Evolutionary conservation across 1,139 yeast species (phyloP).

Genomic region (Diutina neorugosa): DNA sequence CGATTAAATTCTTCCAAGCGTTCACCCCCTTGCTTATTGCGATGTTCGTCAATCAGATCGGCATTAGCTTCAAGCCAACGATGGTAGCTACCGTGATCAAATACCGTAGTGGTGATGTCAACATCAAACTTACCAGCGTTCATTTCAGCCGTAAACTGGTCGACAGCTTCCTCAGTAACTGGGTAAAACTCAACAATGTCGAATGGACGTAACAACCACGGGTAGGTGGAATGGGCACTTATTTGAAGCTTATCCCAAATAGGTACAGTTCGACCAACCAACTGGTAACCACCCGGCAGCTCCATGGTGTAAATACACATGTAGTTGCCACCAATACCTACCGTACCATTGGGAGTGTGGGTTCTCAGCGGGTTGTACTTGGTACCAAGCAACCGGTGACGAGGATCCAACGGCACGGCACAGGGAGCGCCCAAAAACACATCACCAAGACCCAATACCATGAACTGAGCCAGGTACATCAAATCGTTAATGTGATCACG

Average conservation of each 20-base stretch:
- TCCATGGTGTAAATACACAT: constrained; percentile 98
- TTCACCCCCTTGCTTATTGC: constrained; percentile 59
- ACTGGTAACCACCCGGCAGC: constrained; percentile 96
- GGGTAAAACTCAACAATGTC: constrained; percentile 94
- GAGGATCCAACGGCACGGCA: constrained; percentile 95
- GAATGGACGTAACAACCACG: constrained; percentile 86
- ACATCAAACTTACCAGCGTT: constrained; percentile 72
- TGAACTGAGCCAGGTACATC: constrained; percentile 78
- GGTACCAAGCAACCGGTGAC: constrained; percentile 84
- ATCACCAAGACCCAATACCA: constrained; percentile 93
- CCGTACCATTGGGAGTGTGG: constrained; percentile 91
- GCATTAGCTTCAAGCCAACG: constrained; percentile 67
- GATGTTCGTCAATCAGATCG: constrained; percentile 61
- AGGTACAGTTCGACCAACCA: constrained; percentile 92
- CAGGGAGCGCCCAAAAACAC: constrained; percentile 97
- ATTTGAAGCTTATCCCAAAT: constrained; percentile 91
- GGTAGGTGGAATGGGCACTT: constrained; percentile 58
- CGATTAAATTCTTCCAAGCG: constrained; percentile 76
- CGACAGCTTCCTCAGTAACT: constrained; percentile 74
- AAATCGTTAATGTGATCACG: constrained; percentile 70
- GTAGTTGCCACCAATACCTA: constrained; percentile 96
- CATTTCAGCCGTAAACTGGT: constrained; percentile 56
- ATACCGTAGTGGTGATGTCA: constrained; percentile 63
- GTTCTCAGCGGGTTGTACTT: constrained; percentile 96
- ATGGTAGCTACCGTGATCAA: constrained; percentile 70